Evolutionary conservation across 2,329 filamentous ascomycete genomes (phyloP), one percentile per base, ranked within the genome.

Genomic region (Arthrinium phaeospermum): DNA sequence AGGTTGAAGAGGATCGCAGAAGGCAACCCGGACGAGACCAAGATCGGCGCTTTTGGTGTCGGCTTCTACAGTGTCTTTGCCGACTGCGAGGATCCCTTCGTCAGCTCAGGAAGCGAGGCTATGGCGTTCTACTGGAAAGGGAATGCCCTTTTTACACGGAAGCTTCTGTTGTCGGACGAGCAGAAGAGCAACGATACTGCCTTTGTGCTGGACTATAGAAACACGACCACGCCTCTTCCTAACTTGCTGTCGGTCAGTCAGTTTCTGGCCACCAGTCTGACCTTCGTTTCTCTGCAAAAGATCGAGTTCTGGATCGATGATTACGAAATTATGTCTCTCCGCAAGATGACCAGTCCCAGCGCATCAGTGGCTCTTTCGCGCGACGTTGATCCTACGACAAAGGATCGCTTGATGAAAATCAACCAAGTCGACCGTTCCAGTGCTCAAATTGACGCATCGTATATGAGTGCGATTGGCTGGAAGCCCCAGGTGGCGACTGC

Each of bases 51-150:
- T 4, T 99, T 99, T 81, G 96, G 96, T 76, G 96, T 99, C 45
- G 96, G 96, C 2, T 99, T 99, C 85, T 99, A 99, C 87, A 97
- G 94, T 81, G 96, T 98, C 51, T 99, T 99, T 81, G 94, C 96
- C 74, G 96, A 99, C 81, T 99, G 96, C 81, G 97, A 99, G 82
- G 95, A 98, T 77, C 96, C 96, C 0, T 98, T 99, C 79, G 93
- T 99, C 75, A 96, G 94, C 76, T 98, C 96, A 0, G 96, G 96
- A 0, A 90, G 89, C 74, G 92, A 97, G 82, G 95, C 95, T 49
- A 98, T 99, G 94, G 96, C 96, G 0, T 99, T 99, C 80, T 99
- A 98, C 85, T 99, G 96, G 97, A 98, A 98, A 82, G 95, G 93
- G n/a, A 98, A 98, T 81, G 94, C 94, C 6, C 88, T 99, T 1